Evolutionary conservation across 768 basidiomycete genomes (phyloP).

Genomic region (Lenzites betulinus): DNA sequence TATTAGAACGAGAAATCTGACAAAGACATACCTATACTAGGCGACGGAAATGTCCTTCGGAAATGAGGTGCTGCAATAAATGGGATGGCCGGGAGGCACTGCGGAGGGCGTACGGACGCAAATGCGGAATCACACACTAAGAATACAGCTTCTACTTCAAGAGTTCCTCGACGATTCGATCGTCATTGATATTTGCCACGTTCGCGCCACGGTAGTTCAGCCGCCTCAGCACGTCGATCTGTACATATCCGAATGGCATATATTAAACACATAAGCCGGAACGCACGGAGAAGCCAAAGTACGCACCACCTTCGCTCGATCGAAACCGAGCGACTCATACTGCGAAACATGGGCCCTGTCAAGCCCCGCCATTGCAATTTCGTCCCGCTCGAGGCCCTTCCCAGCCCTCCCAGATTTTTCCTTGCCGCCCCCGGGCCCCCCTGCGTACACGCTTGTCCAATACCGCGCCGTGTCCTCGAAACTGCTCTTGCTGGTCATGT

Average conservation of each 20-base stretch:
- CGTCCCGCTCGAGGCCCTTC: slow-evolving; percentile 36
- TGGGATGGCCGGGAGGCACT: not conserved
- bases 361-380: slow-evolving; percentile 75
- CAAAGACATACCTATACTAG: no score
- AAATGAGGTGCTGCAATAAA: not conserved
- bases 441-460: slow-evolving; percentile 93
- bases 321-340: slow-evolving; percentile 84
- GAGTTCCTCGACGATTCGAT: slow-evolving; percentile 84
- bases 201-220: slow-evolving; percentile 88
- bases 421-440: slow-evolving; percentile 55
- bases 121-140: not conserved
- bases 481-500: slow-evolving; percentile 80
- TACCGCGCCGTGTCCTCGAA: slow-evolving; percentile 93
- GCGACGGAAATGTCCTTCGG: no score
- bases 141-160: slow-evolving; percentile 51
- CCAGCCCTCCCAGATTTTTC: slow-evolving; percentile 30
- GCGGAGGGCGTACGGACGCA: not conserved
- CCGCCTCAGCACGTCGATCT: slow-evolving; percentile 89
- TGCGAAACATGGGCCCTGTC: slow-evolving; percentile 81
- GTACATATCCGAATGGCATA: not conserved
- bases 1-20: no score
- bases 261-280: not conserved
- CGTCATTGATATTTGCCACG: slow-evolving; percentile 76
- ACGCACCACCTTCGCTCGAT: slow-evolving; percentile 82
- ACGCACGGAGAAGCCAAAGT: no score